Base-by-base conservation (phyloP, 2,329 filamentous ascomycete species). In the Penicillium sp. region DNA sequence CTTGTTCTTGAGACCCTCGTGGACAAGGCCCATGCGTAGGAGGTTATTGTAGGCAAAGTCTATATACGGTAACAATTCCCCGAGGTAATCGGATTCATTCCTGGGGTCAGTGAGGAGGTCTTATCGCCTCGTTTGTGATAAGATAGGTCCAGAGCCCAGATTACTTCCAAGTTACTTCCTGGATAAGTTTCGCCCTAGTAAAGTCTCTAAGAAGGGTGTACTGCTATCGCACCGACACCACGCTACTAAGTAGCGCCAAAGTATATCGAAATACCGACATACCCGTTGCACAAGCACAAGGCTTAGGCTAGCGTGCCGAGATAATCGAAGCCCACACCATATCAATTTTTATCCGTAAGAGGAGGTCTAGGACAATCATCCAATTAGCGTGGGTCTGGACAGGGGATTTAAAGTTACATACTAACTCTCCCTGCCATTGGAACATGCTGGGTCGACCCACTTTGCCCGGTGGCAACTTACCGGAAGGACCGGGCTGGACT, bases 401-500 rank as follows among this genome's bases (percentile, higher is more conserved):
- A 55, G 53, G 53, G 47, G 27, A 29, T 10, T 35, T 33, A 33
- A 33, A 33, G 31, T 33, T 33, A 33, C 31, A 33, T 16, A 33
- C 13, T 33, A 33, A 16, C 11, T 16, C 46, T 33, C 27, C 19
- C 19, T 26, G 19, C 16, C 11, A 19, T 29, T n/a, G 9, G 13
- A 21, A 33, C 49, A 21, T 13, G 19, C 14, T 43, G 19, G 27
- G 11, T 31, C 13, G 52, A 50, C 26, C 47, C 53, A 55, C 47
- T 55, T 45, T 44, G 42, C 8, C 26, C 19, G 47, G 47, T 49
- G 47, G 42, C 27, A 24, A 19, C 24, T 31, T 19, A 35, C 29
- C 31, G 45, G 27, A 57, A 26, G 50, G 55, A 39, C 58, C 49
- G 31, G 49, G 45, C 52, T 60, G 33, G 56, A 49, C 37, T 33